phyloP scores from a whole-genome alignment of 1,139 yeast species.

The Blastobotrys persicus region DNA sequence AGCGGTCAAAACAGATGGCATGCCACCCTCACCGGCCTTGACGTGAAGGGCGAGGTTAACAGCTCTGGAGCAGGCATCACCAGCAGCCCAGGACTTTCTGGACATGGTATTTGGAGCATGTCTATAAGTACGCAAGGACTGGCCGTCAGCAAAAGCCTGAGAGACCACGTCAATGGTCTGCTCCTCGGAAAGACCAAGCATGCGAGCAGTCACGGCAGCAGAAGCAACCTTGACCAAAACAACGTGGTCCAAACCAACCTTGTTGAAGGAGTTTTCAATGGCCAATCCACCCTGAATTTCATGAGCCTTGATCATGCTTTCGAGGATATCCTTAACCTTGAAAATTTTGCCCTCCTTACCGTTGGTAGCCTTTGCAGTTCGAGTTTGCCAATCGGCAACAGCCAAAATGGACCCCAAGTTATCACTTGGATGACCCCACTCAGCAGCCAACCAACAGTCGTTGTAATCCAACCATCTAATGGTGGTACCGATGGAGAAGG shows the following conservation, averaged over 20 bases:
- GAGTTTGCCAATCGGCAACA: constrained; percentile 55
- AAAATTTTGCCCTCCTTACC: constrained; percentile 43
- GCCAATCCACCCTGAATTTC: constrained; percentile 60
- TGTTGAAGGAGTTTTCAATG: constrained; percentile 56
- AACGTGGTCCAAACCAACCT: constrained; percentile 61
- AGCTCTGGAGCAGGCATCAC: constrained; percentile 60
- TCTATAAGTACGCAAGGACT: constrained; percentile 55
- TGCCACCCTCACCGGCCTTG: constrained; percentile 52
- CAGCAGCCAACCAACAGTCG: constrained; percentile 65
- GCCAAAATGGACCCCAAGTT: constrained; percentile 58
- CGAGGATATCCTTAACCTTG: constrained; percentile 50
- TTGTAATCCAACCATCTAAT: constrained; percentile 61
- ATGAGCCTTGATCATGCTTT: constrained; percentile 58
- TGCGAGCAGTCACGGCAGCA: constrained; percentile 55
- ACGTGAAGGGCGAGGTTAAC: constrained; percentile 54
- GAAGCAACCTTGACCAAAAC: constrained; percentile 59
- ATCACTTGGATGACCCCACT: constrained; percentile 66
- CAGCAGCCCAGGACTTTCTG: constrained; percentile 66
- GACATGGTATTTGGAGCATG: constrained; percentile 64
- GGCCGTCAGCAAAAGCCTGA: constrained; percentile 61
- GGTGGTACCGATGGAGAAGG: constrained; percentile 54
- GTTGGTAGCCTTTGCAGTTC: constrained; percentile 45
- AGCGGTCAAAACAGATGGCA: constrained; percentile 57
- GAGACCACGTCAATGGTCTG: constrained; percentile 56
- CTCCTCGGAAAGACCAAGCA: constrained; percentile 48